These are phyloP conservation scores for Rhizophora apiculata DNA, from an alignment of 345 rosid genomes.

Conservation along the genomic window DNA sequence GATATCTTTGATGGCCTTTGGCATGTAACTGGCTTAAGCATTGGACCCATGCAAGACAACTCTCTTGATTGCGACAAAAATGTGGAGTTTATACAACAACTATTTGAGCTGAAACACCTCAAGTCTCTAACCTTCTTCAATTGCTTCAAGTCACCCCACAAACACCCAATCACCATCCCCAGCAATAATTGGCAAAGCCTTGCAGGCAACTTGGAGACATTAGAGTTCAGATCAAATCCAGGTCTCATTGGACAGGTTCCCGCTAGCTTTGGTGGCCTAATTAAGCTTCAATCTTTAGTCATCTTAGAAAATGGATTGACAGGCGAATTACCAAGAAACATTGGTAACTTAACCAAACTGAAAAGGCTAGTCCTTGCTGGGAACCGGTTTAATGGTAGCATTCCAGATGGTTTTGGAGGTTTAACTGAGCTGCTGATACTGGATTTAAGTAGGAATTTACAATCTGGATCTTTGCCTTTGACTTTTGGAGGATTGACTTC, in stretches of 20 bases:
- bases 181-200: constrained; percentile 52
- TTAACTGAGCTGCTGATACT: constrained; percentile 57
- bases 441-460: constrained; percentile 68
- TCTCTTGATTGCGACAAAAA: constrained; percentile 55
- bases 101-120: constrained; percentile 74
- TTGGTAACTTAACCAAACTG: constrained; percentile 49
- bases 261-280: constrained; percentile 43
- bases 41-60: constrained; percentile 71
- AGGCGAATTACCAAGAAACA: constrained; percentile 47
- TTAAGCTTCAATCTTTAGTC: constrained; percentile 67
- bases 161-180: constrained; percentile 42
- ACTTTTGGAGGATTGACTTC: constrained; percentile 57
- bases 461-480: constrained; percentile 61
- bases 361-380: constrained; percentile 71
- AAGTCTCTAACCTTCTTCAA: constrained; percentile 62
- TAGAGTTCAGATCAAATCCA: constrained; percentile 76
- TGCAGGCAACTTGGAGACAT: constrained; percentile 49
- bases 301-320: constrained; percentile 61
- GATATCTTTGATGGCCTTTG: constrained; percentile 69
- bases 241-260: constrained; percentile 78
- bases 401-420: constrained; percentile 51
- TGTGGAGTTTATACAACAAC: constrained; percentile 54
- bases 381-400: constrained; percentile 54
- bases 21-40: constrained; percentile 74
- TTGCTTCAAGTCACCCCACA: constrained; percentile 54